Percentiles rank a stretch among this genome's conserved stretches.
These are phyloP conservation scores for Pythium oligandrum DNA, from an alignment of 352 stramenopile species.

Conservation along the genomic window DNA sequence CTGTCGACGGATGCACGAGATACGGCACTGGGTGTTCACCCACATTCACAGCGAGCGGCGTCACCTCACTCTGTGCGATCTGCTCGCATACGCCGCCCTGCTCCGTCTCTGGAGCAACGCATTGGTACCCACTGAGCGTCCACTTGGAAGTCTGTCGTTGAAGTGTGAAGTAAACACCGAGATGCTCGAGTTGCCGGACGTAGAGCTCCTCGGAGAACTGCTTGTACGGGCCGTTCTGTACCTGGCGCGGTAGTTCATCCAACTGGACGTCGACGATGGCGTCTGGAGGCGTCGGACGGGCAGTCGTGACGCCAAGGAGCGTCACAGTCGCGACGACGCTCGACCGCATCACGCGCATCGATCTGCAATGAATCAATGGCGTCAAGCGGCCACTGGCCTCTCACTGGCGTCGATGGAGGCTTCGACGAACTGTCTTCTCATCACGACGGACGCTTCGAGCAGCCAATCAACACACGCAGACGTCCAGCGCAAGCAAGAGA, in stretches of 20 bases:
- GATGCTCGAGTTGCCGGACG: slow-evolving; percentile 23
- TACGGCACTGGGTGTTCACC: no score
- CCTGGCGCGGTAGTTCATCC: slow-evolving; percentile 17
- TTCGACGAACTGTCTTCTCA: no score
- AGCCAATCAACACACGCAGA: no score
- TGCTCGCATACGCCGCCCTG: slow-evolving; percentile 19
- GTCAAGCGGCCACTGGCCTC: no score
- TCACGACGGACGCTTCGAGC: no score
- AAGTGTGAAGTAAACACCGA: slow-evolving; percentile 36
- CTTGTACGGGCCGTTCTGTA: slow-evolving; percentile 30
- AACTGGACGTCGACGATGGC: slow-evolving; percentile 24
- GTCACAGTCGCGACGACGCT: no score
- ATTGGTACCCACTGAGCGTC: slow-evolving; percentile 42
- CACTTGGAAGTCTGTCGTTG: slow-evolving; percentile 13
- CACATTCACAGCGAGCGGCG: no score
- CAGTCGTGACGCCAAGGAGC: neutral
- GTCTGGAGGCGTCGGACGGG: neutral
- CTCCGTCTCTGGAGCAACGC: slow-evolving; percentile 5
- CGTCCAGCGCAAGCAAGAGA: no score
- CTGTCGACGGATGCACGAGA: no score
- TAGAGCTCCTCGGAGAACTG: slow-evolving; percentile 17
- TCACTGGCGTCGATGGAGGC: no score
- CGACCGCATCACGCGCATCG: no score
- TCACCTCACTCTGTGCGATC: slow-evolving; percentile 5
- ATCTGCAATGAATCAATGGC: no score